Conservation (phyloP, 768 basidiomycete genomes). For the Epithele typhae region DNA sequence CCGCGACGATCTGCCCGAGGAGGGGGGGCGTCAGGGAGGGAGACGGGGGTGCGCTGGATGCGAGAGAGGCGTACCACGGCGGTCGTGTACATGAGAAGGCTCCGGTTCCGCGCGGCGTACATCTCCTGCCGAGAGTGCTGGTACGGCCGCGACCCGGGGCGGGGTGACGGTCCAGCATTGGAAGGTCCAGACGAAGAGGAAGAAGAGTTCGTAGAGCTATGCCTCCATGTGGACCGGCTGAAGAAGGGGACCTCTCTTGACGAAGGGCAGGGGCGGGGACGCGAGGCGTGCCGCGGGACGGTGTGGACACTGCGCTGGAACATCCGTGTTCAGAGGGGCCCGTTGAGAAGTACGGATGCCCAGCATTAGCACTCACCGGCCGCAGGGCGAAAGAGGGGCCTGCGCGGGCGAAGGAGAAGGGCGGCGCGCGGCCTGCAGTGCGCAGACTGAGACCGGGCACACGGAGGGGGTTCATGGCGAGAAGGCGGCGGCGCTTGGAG, state of each 20-base stretch:
- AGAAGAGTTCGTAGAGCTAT: slow-evolving; percentile 2
- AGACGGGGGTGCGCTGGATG: background rate
- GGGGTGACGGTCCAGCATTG: too few relatives aligned
- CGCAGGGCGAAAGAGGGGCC: too few relatives aligned
- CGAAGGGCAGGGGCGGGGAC: background rate
- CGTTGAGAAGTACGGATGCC: too few relatives aligned
- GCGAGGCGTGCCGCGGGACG: background rate
- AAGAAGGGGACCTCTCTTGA: background rate
- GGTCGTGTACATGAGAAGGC: slow-evolving; percentile 78
- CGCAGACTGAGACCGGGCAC: too few relatives aligned
- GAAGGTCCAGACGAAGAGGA: slow-evolving; percentile 6
- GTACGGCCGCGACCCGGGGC: slow-evolving; percentile 18
- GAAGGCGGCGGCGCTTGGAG: slow-evolving; percentile 9
- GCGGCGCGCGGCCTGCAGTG: background rate
- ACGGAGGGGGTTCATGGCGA: slow-evolving; percentile 23
- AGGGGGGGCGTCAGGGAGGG: background rate
- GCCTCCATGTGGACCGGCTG: slow-evolving; percentile 7
- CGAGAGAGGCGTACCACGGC: slow-evolving; percentile 59
- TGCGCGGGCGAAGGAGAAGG: slow-evolving; percentile 15
- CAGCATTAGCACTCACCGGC: too few relatives aligned
- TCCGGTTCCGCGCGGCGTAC: slow-evolving; percentile 61
- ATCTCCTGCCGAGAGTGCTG: slow-evolving; percentile 34
- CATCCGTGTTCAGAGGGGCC: too few relatives aligned
- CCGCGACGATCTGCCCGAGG: slow-evolving; percentile 59
- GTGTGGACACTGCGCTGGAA: slow-evolving; percentile 5